phyloP scores from a whole-genome alignment of 1,284 basidiomycete species.

The Cerrena zonata region DNA sequence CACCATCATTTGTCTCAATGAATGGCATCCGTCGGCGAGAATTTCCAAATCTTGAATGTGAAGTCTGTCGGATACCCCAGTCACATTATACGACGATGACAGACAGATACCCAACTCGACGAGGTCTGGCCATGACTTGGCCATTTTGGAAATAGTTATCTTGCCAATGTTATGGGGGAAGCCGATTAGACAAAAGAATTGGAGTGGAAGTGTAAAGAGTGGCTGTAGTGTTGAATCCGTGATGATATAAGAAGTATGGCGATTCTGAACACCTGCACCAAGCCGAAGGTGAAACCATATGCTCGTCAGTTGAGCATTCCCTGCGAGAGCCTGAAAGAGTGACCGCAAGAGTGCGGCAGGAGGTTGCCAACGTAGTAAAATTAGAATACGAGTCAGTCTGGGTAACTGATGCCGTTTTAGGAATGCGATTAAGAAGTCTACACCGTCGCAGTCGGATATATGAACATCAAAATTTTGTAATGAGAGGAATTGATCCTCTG shows the following conservation, averaged over 20 bases:
- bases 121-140: background rate
- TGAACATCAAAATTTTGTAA: too few relatives aligned
- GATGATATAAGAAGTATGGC: background rate
- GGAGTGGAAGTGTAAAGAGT: background rate
- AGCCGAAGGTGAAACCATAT: background rate
- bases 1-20: background rate
- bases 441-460: too few relatives aligned
- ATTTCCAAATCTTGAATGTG: background rate
- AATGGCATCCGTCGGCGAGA: background rate
- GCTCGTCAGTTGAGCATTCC: background rate
- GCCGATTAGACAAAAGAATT: too few relatives aligned
- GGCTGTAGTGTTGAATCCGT: background rate
- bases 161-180: too few relatives aligned
- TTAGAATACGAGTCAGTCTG: too few relatives aligned
- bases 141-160: background rate
- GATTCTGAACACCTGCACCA: background rate
- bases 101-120: background rate
- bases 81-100: background rate
- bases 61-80: background rate
- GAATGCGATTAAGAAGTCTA: too few relatives aligned
- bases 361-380: background rate
- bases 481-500: too few relatives aligned
- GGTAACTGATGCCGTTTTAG: too few relatives aligned
- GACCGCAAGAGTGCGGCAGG: background rate
- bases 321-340: background rate